Conservation (phyloP, 2,329 filamentous ascomycete species). For the Lecanicillium sp. region DNA sequence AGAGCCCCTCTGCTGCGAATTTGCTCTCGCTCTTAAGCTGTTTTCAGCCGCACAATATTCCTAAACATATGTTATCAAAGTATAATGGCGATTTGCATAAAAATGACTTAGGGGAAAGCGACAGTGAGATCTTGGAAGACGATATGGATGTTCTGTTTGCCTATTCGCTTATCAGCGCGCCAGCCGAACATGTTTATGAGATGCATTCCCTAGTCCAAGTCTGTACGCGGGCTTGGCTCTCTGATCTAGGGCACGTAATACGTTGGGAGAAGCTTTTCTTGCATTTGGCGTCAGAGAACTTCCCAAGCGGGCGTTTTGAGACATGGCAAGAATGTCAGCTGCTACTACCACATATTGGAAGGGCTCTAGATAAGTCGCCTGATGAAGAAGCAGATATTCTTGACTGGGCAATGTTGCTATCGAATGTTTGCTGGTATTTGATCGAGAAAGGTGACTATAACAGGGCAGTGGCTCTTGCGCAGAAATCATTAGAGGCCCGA, state of each 20-base stretch:
- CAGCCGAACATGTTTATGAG: constrained; percentile 7
- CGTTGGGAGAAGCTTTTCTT: constrained; percentile 11
- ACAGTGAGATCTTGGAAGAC: constrained; percentile 6
- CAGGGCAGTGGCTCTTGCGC: constrained; percentile 1
- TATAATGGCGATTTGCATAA: not conserved
- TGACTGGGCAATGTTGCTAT: constrained; percentile 5
- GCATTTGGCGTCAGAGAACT: constrained; percentile 3
- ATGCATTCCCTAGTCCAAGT: constrained; percentile 16
- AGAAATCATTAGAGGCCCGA: not conserved
- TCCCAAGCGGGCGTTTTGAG: constrained; percentile 10
- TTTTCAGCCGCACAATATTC: constrained; percentile 35
- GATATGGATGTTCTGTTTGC: constrained; percentile 10
- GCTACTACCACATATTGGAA: constrained; percentile 11
- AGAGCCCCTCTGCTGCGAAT: constrained; percentile 26
- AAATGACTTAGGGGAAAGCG: not conserved
- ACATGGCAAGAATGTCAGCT: constrained; percentile 8
- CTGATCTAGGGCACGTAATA: not conserved
- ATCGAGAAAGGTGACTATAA: constrained; percentile 3
- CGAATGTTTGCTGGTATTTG: constrained; percentile 8
- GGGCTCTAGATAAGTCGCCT: constrained; percentile 1
- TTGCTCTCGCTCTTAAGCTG: constrained; percentile 39
- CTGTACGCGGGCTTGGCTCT: constrained; percentile 14
- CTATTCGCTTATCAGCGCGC: constrained; percentile 12
- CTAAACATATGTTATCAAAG: constrained; percentile 12
- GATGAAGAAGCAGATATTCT: not conserved